These are phyloP conservation scores for Gaeumannomyces tritici DNA, from an alignment of 2,329 filamentous ascomycete genomes.

Conservation along the genomic window DNA sequence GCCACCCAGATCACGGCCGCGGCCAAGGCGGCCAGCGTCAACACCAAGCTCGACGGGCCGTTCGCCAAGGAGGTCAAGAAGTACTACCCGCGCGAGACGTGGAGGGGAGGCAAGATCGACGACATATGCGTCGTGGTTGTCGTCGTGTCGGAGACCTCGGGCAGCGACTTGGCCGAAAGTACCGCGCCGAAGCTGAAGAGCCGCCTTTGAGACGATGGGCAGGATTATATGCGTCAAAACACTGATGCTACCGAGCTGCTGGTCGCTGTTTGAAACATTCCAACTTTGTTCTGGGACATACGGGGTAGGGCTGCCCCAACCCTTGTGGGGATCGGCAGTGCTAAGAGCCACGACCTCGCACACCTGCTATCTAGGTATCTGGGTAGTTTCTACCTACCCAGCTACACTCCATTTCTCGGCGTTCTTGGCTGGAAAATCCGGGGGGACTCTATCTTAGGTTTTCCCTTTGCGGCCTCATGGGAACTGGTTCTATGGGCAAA, in stretches of 20 bases:
- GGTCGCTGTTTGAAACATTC: not conserved
- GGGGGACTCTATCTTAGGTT: not conserved
- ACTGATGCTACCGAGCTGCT: not conserved
- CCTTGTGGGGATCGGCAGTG: not conserved
- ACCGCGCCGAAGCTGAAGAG: constrained; percentile 15
- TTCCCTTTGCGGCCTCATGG: not conserved
- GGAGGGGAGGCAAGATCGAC: constrained; percentile 87
- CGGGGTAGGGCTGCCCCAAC: too few species aligned
- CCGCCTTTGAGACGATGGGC: constrained; percentile 5
- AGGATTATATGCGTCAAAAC: not conserved
- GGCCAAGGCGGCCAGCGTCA: constrained; percentile 76
- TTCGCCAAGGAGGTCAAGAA: constrained; percentile 93
- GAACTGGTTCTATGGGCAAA: not conserved
- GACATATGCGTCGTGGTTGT: constrained; percentile 85
- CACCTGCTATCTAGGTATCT: not conserved
- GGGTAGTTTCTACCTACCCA: not conserved
- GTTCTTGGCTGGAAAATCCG: not conserved
- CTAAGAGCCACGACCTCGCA: not conserved
- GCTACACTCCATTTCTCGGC: constrained; percentile 3
- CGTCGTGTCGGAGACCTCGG: constrained; percentile 58
- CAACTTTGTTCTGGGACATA: not conserved
- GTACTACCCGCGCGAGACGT: constrained; percentile 76
- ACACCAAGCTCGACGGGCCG: constrained; percentile 75
- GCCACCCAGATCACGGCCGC: constrained; percentile 71
- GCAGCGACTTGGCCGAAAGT: constrained; percentile 3